Percentiles rank a stretch among this genome's conserved stretches.
Conservation (phyloP, 1,139 yeast genomes). For the Tardiomyces digboiensis region DNA sequence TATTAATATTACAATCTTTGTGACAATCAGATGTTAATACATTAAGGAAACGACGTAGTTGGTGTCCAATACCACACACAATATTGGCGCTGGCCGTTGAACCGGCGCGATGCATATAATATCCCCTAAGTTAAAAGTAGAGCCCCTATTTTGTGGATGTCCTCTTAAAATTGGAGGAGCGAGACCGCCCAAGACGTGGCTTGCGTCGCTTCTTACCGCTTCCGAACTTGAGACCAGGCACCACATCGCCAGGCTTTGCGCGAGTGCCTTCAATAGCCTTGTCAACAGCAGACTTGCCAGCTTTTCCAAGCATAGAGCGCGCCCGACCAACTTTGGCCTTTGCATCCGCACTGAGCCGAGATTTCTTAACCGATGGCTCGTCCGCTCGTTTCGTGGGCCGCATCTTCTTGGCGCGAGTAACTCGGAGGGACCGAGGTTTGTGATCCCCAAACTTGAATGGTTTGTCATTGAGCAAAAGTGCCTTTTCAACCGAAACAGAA, state of each 20-base stretch:
- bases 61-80: no score
- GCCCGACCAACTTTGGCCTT: constrained; percentile 79
- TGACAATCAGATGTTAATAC: no score
- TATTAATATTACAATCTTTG: no score
- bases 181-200: neutral
- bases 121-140: no score
- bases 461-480: constrained; percentile 68
- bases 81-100: no score
- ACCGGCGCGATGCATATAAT: no score
- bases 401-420: constrained; percentile 55
- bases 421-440: constrained; percentile 55
- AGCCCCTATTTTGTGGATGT: no score
- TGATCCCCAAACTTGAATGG: constrained; percentile 30
- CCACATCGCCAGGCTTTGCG: constrained; percentile 53
- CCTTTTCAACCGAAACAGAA: constrained; percentile 71
- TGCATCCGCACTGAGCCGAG: constrained; percentile 31
- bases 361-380: constrained; percentile 1
- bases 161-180: neutral
- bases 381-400: neutral
- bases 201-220: neutral
- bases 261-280: constrained; percentile 70
- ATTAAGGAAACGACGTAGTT: no score
- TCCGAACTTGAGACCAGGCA: neutral
- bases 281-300: constrained; percentile 60
- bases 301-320: constrained; percentile 60